A percentile compares a stretch with the other conserved stretches of the same genome.
phyloP scores from a whole-genome alignment of 2,329 filamentous ascomycete genomes.

The Ophiostoma sp. region DNA sequence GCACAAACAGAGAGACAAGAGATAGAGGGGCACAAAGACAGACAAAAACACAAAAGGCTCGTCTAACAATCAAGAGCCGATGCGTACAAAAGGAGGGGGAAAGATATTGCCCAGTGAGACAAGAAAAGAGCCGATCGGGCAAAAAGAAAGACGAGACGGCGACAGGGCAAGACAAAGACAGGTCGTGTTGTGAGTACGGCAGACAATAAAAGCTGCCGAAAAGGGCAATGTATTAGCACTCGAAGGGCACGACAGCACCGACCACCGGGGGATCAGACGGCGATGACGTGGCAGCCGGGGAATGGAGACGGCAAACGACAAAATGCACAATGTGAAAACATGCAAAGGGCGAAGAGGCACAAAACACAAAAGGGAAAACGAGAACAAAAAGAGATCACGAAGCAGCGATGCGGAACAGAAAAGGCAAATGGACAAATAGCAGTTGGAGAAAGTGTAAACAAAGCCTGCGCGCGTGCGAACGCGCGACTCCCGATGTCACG shows the following conservation, averaged over 20 bases:
- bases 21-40: neutral
- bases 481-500: neutral
- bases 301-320: neutral
- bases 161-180: neutral
- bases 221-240: neutral
- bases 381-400: neutral
- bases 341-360: neutral
- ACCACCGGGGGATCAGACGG: conserved; percentile 8
- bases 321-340: neutral
- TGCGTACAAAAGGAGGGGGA: neutral
- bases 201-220: neutral
- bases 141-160: neutral
- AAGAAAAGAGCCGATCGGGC: neutral
- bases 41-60: neutral
- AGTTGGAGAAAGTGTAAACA: conserved; percentile 19
- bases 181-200: neutral
- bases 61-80: neutral
- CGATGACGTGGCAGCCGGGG: conserved; percentile 21
- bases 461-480: neutral
- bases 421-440: neutral
- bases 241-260: conserved; percentile 7
- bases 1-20: neutral
- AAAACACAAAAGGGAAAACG: neutral
- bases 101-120: neutral
- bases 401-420: neutral